Conservation (phyloP, 768 basidiomycete species). For the Candolleomyces eurysporus region DNA sequence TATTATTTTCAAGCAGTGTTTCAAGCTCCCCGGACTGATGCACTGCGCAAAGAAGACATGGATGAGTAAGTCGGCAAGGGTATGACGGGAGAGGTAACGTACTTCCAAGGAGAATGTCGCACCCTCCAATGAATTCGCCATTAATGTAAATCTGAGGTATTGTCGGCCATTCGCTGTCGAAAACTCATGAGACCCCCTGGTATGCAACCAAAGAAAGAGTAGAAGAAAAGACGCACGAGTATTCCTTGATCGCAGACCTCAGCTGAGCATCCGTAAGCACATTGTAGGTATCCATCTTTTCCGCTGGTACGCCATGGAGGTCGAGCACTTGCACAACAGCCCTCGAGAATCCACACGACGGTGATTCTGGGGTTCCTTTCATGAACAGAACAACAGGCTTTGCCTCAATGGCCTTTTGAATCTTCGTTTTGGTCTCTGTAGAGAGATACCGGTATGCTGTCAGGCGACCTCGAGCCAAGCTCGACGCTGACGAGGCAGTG, state of each 20-base stretch:
- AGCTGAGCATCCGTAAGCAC: constrained; percentile 86
- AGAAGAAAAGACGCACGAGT: constrained; percentile 67
- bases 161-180: constrained; percentile 90
- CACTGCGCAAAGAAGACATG: constrained; percentile 51
- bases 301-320: constrained; percentile 71
- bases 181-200: neutral
- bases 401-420: constrained; percentile 70
- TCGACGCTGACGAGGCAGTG: constrained; percentile 22
- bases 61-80: constrained; percentile 4
- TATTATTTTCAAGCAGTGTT: constrained; percentile 67
- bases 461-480: constrained; percentile 16
- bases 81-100: constrained; percentile 33
- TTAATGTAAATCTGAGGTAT: constrained; percentile 94
- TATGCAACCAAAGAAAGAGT: neutral
- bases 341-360: constrained; percentile 95
- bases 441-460: constrained; percentile 52
- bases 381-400: constrained; percentile 94
- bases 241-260: constrained; percentile 88
- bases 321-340: constrained; percentile 91
- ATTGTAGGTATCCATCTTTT: constrained; percentile 88
- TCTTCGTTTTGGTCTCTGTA: constrained; percentile 56
- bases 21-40: constrained; percentile 96
- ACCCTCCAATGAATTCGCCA: constrained; percentile 95
- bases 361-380: constrained; percentile 88
- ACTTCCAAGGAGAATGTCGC: constrained; percentile 92